Evolutionary conservation across 768 basidiomycete species (phyloP), one percentile per base, ranked within the genome.

Genomic region (Thelephora aurantiotincta): DNA sequence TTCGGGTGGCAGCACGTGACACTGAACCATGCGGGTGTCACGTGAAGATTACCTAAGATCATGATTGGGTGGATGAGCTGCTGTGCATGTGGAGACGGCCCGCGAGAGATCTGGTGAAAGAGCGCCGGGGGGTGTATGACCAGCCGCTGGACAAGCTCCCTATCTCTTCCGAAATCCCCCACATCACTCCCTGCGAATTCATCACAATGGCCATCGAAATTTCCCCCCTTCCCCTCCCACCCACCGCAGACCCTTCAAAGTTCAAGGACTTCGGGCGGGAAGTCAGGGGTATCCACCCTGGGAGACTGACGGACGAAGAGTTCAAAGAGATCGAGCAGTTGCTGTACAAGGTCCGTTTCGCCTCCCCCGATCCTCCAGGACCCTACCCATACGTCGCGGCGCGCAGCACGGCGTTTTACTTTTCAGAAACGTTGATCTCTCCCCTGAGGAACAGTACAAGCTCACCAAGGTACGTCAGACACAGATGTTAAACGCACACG

Each of bases 381-480:
- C 22, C 41, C 30, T 18, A 13, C 36, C 50, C 43, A 46, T 11
- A 18, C 3, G 18, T 41, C 48, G 19, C 9, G 6, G 20, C 23
- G 23, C 19, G 26, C 57, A 90, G 85, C 71, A 92, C 54, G 73
- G 74, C 37, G 73, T 72, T 14, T 71, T 93, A 36, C 68, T 93
- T 47, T 93, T 92, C 68, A 72, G 83, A 48, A 63, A 83, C 56
- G 72, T 71, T 30, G 64, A 72, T 26, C 60, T 92, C 19, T 73
- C 78, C 4, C 88, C 89, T 0, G 85, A 88, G 61, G 78, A 86
- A 58, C 89, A 92, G 60, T 90, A 85, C 61, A 75, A 76, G 12
- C 63, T 93, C 50, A 91, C 88, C 12, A 89, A 90, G 75, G 88
- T 82, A 52, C 48, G 69, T 52, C 34, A 6, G 42, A 41, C 22